phyloP scores from a whole-genome alignment of 1,139 yeast species.

The Barnettozyma hawaiiensis region DNA sequence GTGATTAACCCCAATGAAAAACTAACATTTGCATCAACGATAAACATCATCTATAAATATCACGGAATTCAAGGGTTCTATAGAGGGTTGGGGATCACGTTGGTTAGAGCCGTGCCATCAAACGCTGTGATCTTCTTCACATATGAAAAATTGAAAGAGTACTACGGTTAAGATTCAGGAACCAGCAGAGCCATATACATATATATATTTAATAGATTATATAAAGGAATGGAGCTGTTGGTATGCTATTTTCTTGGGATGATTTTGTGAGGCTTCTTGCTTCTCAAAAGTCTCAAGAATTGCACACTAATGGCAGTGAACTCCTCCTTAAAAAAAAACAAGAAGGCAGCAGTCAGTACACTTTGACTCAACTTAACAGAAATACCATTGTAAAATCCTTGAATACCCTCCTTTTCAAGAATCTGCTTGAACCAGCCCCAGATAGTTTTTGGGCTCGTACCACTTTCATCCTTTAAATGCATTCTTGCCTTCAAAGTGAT shows the following conservation, averaged over 20 bases:
- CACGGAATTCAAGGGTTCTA: conserved; percentile 64
- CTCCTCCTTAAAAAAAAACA: conserved; percentile 89
- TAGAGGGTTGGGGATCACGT: conserved; percentile 80
- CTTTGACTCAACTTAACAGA: conserved; percentile 76
- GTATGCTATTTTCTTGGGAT: conserved; percentile 1
- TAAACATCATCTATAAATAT: conserved; percentile 34
- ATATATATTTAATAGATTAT: too few species aligned
- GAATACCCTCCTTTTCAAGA: conserved; percentile 59
- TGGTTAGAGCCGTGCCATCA: conserved; percentile 80
- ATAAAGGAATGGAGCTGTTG: too few species aligned
- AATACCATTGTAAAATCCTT: conserved; percentile 76
- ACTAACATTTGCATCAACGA: conserved; percentile 32
- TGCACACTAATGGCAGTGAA: conserved; percentile 49
- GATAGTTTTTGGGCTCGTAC: conserved; percentile 18
- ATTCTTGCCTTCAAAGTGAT: conserved; percentile 84
- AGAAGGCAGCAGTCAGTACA: conserved; percentile 81
- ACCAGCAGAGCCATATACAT: too few species aligned
- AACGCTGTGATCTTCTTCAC: conserved; percentile 81
- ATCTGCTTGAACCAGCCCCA: conserved; percentile 38
- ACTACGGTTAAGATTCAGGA: conserved; percentile 20
- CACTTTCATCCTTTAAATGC: conserved; percentile 46
- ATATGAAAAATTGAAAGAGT: conserved; percentile 59
- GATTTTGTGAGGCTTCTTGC: conserved; percentile 3
- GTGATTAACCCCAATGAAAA: conserved; percentile 25
- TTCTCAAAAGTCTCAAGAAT: conserved; percentile 34